phyloP scores from a whole-genome alignment of 768 basidiomycete species.

The Rhizopogon sp. region DNA sequence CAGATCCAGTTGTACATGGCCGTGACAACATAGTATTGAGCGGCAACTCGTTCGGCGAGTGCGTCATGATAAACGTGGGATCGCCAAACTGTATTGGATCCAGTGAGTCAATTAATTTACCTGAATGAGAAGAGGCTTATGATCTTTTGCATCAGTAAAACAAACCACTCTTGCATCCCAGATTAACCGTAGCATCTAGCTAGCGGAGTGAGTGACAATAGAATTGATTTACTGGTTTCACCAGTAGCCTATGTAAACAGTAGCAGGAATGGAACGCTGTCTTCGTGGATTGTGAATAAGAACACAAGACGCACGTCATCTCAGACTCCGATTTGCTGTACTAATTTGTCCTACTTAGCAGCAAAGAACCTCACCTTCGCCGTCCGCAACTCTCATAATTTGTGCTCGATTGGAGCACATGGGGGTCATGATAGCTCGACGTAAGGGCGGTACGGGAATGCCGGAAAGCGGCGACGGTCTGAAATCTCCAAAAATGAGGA shows the following conservation, averaged over 20 bases:
- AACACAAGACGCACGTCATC: too few species aligned
- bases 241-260: too few species aligned
- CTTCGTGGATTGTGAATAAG: too few species aligned
- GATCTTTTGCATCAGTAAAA: background rate
- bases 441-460: constrained; percentile 64
- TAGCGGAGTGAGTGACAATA: background rate
- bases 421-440: constrained; percentile 62
- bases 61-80: background rate
- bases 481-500: too few species aligned
- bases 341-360: too few species aligned
- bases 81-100: background rate
- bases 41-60: background rate
- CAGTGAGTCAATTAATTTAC: background rate
- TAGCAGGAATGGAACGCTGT: too few species aligned
- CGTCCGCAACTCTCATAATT: constrained; percentile 69
- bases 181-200: background rate
- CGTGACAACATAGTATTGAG: background rate
- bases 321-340: too few species aligned
- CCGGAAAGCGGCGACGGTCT: constrained; percentile 16
- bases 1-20: background rate
- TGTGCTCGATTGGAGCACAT: constrained; percentile 69
- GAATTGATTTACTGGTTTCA: background rate
- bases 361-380: constrained; percentile 75
- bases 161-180: background rate
- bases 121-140: background rate